These are phyloP conservation scores for Blastocrithidia nonstop DNA, from an alignment of 208 protist genomes.

Conservation along the genomic window DNA sequence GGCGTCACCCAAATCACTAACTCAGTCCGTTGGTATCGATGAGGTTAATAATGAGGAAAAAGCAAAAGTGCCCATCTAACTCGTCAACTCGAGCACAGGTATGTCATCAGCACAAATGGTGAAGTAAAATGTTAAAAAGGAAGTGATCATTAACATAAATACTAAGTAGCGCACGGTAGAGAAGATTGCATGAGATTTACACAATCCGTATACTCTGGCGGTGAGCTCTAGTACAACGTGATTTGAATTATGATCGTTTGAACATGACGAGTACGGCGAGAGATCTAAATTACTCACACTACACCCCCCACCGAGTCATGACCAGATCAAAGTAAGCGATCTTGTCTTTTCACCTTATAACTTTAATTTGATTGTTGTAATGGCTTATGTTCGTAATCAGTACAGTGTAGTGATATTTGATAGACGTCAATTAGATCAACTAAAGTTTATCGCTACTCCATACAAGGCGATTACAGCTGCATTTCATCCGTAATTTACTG, in stretches of 20 bases:
- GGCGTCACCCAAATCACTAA: background rate
- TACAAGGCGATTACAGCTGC: conserved; percentile 35
- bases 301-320: conserved; percentile 44
- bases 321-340: conserved; percentile 32
- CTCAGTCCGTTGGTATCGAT: background rate
- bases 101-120: conserved; percentile 6
- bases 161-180: conserved; percentile 41
- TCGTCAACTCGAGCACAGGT: no score
- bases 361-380: conserved; percentile 54
- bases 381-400: no score
- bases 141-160: conserved; percentile 62
- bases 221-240: conserved; percentile 41
- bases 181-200: conserved; percentile 72
- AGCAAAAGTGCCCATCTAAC: no score
- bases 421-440: conserved; percentile 43
- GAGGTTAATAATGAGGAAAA: background rate
- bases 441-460: conserved; percentile 19
- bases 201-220: conserved; percentile 75
- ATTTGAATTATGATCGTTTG: conserved; percentile 76
- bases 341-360: conserved; percentile 66
- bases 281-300: conserved; percentile 48
- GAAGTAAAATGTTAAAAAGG: conserved; percentile 13
- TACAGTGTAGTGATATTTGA: conserved; percentile 68
- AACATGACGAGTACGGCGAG: conserved; percentile 16
- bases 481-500: conserved; percentile 67